phyloP scores from a whole-genome alignment of 257 asterid genomes.

The Apocynum venetum region DNA sequence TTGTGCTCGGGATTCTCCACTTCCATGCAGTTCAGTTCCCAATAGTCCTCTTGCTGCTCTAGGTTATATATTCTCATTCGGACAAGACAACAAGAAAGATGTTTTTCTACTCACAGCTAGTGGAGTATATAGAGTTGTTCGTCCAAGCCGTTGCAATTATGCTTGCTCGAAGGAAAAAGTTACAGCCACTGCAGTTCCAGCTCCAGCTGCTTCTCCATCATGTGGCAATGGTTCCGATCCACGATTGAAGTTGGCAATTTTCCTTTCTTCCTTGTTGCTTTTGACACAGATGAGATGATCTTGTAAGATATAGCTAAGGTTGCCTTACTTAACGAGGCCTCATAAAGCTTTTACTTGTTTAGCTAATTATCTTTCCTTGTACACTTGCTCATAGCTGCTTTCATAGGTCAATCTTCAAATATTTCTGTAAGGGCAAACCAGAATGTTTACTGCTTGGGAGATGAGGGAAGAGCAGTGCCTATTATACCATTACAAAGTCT shows the following conservation, averaged over 20 bases:
- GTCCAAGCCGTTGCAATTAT: conserved; percentile 87
- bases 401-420: background rate
- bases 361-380: background rate
- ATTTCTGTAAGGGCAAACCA: background rate
- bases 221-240: conserved; percentile 29
- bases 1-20: conserved; percentile 82
- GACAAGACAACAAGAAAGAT: conserved; percentile 74
- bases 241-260: conserved; percentile 23
- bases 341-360: background rate
- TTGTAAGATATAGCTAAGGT: background rate
- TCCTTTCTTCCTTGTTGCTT: conserved; percentile 34
- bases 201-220: conserved; percentile 42
- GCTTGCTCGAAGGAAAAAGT: conserved; percentile 70
- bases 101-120: conserved; percentile 54
- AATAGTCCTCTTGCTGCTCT: conserved; percentile 67
- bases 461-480: background rate
- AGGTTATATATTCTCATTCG: conserved; percentile 69
- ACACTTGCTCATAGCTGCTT: background rate
- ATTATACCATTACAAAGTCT: background rate
- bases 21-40: conserved; percentile 60
- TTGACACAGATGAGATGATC: conserved; percentile 10
- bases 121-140: conserved; percentile 80
- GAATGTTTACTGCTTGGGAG: background rate
- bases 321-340: background rate
- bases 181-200: conserved; percentile 19